These are phyloP conservation scores for Hanseniaspora meyeri DNA, from an alignment of 805 yeast species.

Conservation along the genomic window DNA sequence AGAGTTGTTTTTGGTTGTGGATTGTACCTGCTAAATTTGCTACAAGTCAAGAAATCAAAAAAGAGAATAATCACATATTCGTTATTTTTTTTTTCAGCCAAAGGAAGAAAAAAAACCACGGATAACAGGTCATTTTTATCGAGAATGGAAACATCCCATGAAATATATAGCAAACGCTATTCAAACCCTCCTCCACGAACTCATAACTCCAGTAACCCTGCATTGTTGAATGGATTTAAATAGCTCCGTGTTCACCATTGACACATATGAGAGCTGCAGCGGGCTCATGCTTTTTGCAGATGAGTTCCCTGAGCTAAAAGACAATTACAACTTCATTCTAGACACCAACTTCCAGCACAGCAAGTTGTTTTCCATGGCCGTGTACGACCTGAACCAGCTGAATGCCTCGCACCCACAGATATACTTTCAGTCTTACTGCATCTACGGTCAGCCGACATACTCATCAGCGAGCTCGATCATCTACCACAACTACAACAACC, in stretches of 20 bases:
- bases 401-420: not conserved
- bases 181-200: too few relatives aligned
- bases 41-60: too few relatives aligned
- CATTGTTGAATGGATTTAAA: not conserved
- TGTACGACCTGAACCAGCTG: not conserved
- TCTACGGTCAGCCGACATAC: not conserved
- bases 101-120: too few relatives aligned
- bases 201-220: too few relatives aligned
- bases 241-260: not conserved
- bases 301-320: not conserved
- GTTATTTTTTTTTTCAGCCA: too few relatives aligned
- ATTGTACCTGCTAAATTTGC: too few relatives aligned
- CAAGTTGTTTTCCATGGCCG: not conserved
- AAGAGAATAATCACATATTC: too few relatives aligned
- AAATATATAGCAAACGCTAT: too few relatives aligned
- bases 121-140: not conserved
- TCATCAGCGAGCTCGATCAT: not conserved
- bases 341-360: not conserved
- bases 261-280: not conserved
- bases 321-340: not conserved
- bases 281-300: not conserved
- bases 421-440: not conserved
- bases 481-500: not conserved
- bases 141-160: too few relatives aligned
- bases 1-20: too few relatives aligned